Conservation (phyloP, 1,284 basidiomycete species). For the Ceraceosorus bombacis region DNA sequence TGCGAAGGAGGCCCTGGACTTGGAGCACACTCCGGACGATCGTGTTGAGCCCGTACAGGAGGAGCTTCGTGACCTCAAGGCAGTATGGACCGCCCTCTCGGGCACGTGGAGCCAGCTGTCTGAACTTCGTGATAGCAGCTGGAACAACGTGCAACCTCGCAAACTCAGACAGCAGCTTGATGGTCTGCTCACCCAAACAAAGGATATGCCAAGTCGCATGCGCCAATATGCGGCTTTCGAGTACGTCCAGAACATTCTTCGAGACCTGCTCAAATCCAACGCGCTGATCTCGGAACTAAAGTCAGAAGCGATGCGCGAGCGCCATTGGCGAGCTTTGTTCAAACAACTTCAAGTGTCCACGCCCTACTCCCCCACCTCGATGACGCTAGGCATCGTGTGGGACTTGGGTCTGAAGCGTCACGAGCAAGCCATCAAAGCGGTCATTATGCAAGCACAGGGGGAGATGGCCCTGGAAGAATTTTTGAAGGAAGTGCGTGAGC, state of each 20-base stretch:
- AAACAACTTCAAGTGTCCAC: slow-evolving; percentile 63
- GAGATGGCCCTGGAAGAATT: slow-evolving; percentile 58
- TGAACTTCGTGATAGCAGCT: slow-evolving; percentile 78
- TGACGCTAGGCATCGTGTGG: slow-evolving; percentile 95
- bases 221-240: slow-evolving; percentile 98
- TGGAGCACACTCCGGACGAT: slow-evolving; percentile 81
- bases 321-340: slow-evolving; percentile 97
- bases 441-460: slow-evolving; percentile 94
- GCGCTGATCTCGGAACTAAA: slow-evolving; percentile 82
- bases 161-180: slow-evolving; percentile 93
- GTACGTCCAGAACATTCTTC: slow-evolving; percentile 86
- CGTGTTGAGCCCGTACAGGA: slow-evolving; percentile 88
- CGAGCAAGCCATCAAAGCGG: slow-evolving; percentile 80
- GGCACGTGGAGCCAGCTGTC: slow-evolving; percentile 91
- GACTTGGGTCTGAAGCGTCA: slow-evolving; percentile 93
- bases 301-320: slow-evolving; percentile 91
- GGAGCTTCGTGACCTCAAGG: slow-evolving; percentile 89
- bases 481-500: slow-evolving; percentile 68
- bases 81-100: slow-evolving; percentile 96
- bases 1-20: slow-evolving; percentile 91
- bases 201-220: slow-evolving; percentile 98
- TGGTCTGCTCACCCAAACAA: slow-evolving; percentile 74
- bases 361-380: slow-evolving; percentile 55
- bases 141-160: slow-evolving; percentile 78
- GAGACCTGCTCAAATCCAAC: slow-evolving; percentile 81